These are phyloP conservation scores for Trichoderma sp. DNA, from an alignment of 2,329 filamentous ascomycete species.

Conservation along the genomic window DNA sequence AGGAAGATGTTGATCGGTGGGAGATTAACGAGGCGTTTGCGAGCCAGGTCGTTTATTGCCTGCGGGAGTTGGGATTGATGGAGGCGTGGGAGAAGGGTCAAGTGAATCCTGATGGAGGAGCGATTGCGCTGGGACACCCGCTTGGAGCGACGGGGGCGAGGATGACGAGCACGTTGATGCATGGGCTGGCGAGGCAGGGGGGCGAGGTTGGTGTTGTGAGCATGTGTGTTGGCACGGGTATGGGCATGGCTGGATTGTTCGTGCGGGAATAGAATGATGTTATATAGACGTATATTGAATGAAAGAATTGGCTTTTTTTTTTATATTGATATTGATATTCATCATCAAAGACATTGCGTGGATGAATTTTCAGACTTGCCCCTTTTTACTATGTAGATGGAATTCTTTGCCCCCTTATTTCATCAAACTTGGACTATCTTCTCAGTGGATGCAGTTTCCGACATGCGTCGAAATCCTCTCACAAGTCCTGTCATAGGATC, in stretches of 20 bases:
- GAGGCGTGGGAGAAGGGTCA: conserved; percentile 59
- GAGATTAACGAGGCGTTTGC: conserved; percentile 88
- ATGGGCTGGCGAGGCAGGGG: conserved; percentile 65
- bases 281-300: background rate
- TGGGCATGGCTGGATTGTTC: conserved; percentile 70
- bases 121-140: conserved; percentile 91
- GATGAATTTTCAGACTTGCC: background rate
- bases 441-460: background rate
- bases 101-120: conserved; percentile 90
- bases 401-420: background rate
- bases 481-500: conserved; percentile 40
- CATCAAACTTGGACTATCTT: background rate
- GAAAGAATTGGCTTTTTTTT: background rate
- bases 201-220: conserved; percentile 80
- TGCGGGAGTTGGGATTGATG: conserved; percentile 67
- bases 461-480: conserved; percentile 25
- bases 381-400: background rate
- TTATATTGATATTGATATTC: background rate
- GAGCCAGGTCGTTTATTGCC: conserved; percentile 65
- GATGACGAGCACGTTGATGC: conserved; percentile 69
- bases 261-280: conserved; percentile 52
- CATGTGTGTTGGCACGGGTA: conserved; percentile 86
- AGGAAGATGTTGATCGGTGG: conserved; percentile 75
- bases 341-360: background rate
- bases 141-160: conserved; percentile 84